Conservation (phyloP, 179 eudicot species). For the Beta corolliflora region DNA sequence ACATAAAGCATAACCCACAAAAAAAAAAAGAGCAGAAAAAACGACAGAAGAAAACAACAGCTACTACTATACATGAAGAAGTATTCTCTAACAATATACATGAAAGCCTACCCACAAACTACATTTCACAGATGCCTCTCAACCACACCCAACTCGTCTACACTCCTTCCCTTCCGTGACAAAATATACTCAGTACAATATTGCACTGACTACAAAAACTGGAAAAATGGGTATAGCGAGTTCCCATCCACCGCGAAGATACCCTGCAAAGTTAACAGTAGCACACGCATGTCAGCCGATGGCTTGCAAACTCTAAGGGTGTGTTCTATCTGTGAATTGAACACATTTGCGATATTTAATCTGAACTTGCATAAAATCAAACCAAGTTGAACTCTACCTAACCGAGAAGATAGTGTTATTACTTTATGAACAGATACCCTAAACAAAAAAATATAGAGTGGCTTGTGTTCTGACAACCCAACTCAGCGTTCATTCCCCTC, state of each 20-base stretch:
- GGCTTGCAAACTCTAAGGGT: neutral
- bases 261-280: conserved; percentile 45
- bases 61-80: conserved; percentile 43
- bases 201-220: conserved; percentile 42
- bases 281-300: conserved; percentile 11
- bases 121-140: conserved; percentile 31
- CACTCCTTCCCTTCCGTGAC: neutral
- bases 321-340: neutral
- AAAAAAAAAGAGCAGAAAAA: neutral
- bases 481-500: too few species aligned
- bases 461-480: too few species aligned
- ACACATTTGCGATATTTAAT: too few species aligned
- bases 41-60: neutral
- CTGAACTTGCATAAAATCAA: too few species aligned
- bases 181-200: conserved; percentile 40
- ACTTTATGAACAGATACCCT: too few species aligned
- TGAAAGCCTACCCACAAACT: conserved; percentile 32
- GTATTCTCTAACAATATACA: conserved; percentile 43
- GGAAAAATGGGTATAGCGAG: conserved; percentile 39
- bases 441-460: too few species aligned
- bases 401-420: too few species aligned
- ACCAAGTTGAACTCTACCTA: too few species aligned
- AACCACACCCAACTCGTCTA: conserved; percentile 6
- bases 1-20: neutral
- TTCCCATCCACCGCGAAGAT: conserved; percentile 37